A percentile compares a stretch with the other conserved stretches of the same genome.
Evolutionary conservation across 2,329 filamentous ascomycete genomes (phyloP).

Genomic region (Pseudogymnoascus sp.): DNA sequence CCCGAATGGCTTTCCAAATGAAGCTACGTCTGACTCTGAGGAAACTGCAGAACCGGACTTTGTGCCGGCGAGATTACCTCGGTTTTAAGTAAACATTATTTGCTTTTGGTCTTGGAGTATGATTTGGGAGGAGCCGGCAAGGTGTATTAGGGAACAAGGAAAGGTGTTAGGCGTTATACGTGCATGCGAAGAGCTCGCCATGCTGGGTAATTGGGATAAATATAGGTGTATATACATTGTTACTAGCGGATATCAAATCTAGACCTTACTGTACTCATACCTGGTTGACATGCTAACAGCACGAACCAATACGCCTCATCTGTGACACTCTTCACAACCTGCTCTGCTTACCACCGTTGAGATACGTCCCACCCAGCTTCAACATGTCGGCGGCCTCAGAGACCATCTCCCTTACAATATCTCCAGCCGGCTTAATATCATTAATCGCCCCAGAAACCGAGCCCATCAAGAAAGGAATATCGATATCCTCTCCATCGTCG

Average conservation of each 20-base stretch:
- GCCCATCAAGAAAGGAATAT: constrained; percentile 86
- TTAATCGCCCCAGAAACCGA: constrained; percentile 76
- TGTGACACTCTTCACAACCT: constrained; percentile 18
- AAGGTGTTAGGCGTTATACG: constrained; percentile 19
- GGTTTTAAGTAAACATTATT: constrained; percentile 33
- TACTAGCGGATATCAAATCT: not conserved
- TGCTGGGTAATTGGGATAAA: constrained; percentile 17
- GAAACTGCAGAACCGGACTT: constrained; percentile 34
- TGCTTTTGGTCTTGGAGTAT: not conserved
- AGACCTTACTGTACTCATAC: constrained; percentile 4
- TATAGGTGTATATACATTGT: constrained; percentile 2
- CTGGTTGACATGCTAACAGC: constrained; percentile 5
- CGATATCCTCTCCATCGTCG: constrained; percentile 72
- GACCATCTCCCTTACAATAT: constrained; percentile 91
- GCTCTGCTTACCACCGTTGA: constrained; percentile 36
- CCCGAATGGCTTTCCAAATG: not conserved
- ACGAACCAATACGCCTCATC: not conserved
- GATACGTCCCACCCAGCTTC: constrained; percentile 51
- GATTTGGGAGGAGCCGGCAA: not conserved
- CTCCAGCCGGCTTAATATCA: constrained; percentile 69
- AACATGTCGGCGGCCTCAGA: constrained; percentile 63
- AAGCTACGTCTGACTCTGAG: constrained; percentile 13
- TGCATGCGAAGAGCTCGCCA: constrained; percentile 30
- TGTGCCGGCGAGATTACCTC: constrained; percentile 51
- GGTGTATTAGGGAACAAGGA: constrained; percentile 4